These are phyloP conservation scores for Comarum palustre DNA, from an alignment of 306 rosid species.

Conservation along the genomic window DNA sequence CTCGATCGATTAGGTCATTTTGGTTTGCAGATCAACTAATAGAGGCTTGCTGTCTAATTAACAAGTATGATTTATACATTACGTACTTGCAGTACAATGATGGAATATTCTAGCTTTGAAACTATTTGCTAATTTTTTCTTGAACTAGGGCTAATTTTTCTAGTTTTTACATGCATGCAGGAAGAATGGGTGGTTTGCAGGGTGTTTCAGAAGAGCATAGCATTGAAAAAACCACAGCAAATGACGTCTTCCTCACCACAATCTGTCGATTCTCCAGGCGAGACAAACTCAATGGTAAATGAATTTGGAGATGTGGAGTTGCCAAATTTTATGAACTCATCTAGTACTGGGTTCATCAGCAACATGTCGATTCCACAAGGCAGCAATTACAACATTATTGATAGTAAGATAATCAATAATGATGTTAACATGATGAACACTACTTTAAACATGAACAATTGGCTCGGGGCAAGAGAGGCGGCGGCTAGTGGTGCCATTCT, in stretches of 20 bases:
- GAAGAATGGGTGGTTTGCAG: constrained; percentile 97
- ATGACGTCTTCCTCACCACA: constrained; percentile 38
- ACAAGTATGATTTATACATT: background rate
- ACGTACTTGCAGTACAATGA: background rate
- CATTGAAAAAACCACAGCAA: constrained; percentile 59
- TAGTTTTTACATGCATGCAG: constrained; percentile 26
- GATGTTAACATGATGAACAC: constrained; percentile 45
- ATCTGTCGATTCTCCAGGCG: constrained; percentile 64
- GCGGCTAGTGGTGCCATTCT: constrained; percentile 13
- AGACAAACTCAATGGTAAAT: constrained; percentile 54
- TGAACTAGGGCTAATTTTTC: background rate
- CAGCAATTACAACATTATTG: constrained; percentile 13
- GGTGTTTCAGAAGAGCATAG: constrained; percentile 67
- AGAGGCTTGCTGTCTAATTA: background rate
- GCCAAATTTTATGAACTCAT: constrained; percentile 50
- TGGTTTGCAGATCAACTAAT: background rate
- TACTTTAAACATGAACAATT: constrained; percentile 43
- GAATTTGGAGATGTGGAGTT: constrained; percentile 70
- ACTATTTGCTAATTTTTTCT: background rate
- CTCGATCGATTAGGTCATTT: background rate
- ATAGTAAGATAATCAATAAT: background rate
- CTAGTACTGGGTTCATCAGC: constrained; percentile 27
- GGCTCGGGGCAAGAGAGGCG: constrained; percentile 42
- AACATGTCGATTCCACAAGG: constrained; percentile 32
- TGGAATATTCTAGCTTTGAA: background rate